phyloP scores from a whole-genome alignment of 2,329 filamentous ascomycete species.

The Aquanectria penicillioides region DNA sequence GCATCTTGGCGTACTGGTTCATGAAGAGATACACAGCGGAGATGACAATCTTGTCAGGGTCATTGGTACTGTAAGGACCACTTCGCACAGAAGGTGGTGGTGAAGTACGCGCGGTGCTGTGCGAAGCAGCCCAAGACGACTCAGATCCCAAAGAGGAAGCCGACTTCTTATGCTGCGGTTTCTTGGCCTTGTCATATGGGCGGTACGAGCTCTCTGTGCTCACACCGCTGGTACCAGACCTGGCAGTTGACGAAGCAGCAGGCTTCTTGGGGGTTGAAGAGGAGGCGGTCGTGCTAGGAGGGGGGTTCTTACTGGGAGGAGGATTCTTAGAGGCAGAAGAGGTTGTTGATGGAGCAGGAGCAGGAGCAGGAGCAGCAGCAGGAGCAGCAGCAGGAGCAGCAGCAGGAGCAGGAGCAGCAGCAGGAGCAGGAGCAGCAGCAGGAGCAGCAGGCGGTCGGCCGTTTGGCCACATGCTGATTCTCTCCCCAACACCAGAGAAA shows the following conservation, averaged over 20 bases:
- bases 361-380: no score
- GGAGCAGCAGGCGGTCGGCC: slow-evolving; percentile 64
- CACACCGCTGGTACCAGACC: slow-evolving; percentile 66
- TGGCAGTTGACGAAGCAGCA: slow-evolving; percentile 61
- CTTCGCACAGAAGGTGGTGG: slow-evolving; percentile 82
- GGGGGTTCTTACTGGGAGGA: slow-evolving; percentile 29
- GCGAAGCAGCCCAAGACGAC: slow-evolving; percentile 85
- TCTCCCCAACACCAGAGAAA: slow-evolving; percentile 73
- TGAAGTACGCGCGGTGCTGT: slow-evolving; percentile 84
- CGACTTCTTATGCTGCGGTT: slow-evolving; percentile 68
- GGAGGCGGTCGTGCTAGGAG: slow-evolving; percentile 22
- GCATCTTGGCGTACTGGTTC: slow-evolving; percentile 87
- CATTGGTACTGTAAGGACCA: slow-evolving; percentile 84
- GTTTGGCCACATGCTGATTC: slow-evolving; percentile 75
- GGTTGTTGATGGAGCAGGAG: slow-evolving; percentile 38
- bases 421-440: no score
- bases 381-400: no score
- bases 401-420: no score
- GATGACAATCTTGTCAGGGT: slow-evolving; percentile 96
- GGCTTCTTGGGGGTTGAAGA: slow-evolving; percentile 44
- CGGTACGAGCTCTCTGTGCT: slow-evolving; percentile 78
- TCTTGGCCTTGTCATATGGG: slow-evolving; percentile 77
- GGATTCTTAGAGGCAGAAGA: slow-evolving; percentile 33
- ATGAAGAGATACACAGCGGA: slow-evolving; percentile 93
- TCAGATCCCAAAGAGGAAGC: slow-evolving; percentile 78